phyloP scores from a whole-genome alignment of 164 flowering plant species.

The Piper betle region DNA sequence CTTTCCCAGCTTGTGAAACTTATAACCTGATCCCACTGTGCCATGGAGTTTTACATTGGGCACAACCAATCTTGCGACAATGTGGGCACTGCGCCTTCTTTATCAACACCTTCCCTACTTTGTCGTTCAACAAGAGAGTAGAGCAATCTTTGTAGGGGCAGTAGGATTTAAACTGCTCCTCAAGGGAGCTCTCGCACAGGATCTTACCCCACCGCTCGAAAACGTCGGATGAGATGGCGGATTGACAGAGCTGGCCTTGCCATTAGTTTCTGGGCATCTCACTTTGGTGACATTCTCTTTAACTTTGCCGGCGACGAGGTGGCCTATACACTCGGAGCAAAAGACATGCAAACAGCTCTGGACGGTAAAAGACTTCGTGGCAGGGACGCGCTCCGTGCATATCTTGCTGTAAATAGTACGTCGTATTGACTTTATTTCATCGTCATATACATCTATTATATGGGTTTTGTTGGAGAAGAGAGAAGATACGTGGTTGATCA shows the following conservation, averaged over 20 bases:
- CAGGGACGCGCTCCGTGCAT: conserved; percentile 7
- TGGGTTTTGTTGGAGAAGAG: too few relatives aligned
- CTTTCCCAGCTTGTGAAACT: conserved; percentile 12
- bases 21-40: conserved; percentile 18
- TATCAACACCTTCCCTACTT: background rate
- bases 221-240: conserved; percentile 12
- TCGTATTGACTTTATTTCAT: background rate
- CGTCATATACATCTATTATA: too few relatives aligned
- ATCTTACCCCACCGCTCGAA: conserved; percentile 11
- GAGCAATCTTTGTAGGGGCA: conserved; percentile 16
- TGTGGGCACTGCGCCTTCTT: conserved; percentile 19
- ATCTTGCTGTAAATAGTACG: conserved; percentile 10
- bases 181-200: conserved; percentile 2
- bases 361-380: background rate
- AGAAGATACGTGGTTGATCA: too few relatives aligned
- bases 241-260: conserved; percentile 12
- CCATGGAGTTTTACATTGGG: conserved; percentile 27
- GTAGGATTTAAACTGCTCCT: conserved; percentile 3
- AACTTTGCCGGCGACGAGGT: conserved; percentile 12
- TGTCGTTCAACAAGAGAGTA: conserved; percentile 9
- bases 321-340: conserved; percentile 27
- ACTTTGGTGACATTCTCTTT: conserved; percentile 8
- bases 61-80: conserved; percentile 32
- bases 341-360: conserved; percentile 19
- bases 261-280: conserved; percentile 21